Base-by-base conservation (phyloP, 495 filamentous ascomycete species). In the Cercophora sp. region DNA sequence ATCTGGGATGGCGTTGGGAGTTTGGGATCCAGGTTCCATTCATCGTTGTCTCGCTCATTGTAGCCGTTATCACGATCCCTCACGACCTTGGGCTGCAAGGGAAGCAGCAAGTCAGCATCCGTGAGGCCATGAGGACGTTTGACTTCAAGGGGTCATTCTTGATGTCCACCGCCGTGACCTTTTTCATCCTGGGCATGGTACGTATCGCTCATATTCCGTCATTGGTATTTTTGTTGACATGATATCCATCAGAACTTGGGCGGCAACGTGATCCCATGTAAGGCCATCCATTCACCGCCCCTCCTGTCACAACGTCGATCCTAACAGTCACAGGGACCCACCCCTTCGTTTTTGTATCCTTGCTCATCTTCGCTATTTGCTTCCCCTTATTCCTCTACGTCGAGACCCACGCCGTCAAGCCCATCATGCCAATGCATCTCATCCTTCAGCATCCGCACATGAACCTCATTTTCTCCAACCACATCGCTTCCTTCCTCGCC, bases 1-100 rank as follows among this genome's bases (percentile, higher is more conserved):
- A 67, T 18, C 74, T 91, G 29, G 87, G 87, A 22, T 91, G 86
- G 86, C 73, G 87, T 31, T 84, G 81, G 74, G 85, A 86, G 34
- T 80, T 77, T 60, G 75, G 71, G 8, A 58, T 90, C 26, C 88
- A 93, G 59, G 73, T 91, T 2, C 82, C 85, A 0, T 72, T 79
- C 13, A 71, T 89, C 24, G 61, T 82, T 8, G 48, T 84, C n/a
- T 80, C 83, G 37, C 70, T 88, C 27, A 55, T 81, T 1, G 70
- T 83, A 15, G 77, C 80, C 2, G 61, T 64, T 13, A 64, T 79
- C 43, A 81, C 79, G 0, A 77, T 83, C n/a, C 88, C 88, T 0
- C 57, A 61, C 3, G 73, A 78, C 16, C 68, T 89, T 11, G 85
- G 86, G 2, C 46, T 82, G 23, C 70, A 81, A 20, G 66, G 73